Conservation (phyloP, 306 rosid genomes). For the Crataegus laevigata region DNA sequence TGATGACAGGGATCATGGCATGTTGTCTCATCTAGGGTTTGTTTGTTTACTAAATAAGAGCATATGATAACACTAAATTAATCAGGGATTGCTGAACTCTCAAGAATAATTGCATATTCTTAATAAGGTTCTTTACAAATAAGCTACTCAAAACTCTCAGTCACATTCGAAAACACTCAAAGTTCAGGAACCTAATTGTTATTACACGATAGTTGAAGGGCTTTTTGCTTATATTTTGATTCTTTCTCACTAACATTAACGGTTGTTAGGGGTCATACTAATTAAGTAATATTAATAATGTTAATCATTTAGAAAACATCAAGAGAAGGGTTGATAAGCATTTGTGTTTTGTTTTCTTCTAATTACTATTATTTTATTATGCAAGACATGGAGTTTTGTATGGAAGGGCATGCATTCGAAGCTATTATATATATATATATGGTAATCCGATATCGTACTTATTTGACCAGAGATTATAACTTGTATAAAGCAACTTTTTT, state of each 20-base stretch:
- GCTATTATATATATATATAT: background rate
- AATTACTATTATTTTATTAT: background rate
- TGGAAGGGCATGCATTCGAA: conserved; percentile 1
- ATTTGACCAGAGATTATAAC: background rate
- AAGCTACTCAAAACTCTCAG: background rate
- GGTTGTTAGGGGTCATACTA: background rate
- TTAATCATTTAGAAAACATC: background rate
- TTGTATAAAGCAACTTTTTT: background rate
- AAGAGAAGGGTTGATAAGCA: conserved; percentile 12
- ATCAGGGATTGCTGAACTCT: background rate
- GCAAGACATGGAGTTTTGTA: conserved; percentile 1
- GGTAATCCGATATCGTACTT: background rate
- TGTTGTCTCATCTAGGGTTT: conserved; percentile 37
- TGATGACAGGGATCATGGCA: conserved; percentile 23
- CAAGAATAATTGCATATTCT: background rate
- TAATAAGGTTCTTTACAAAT: background rate
- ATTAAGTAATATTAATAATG: background rate
- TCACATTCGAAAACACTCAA: too few species aligned
- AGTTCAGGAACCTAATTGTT: background rate
- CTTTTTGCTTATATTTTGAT: too few species aligned
- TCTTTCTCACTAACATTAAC: background rate
- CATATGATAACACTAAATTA: background rate
- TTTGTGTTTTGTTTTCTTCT: background rate
- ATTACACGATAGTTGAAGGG: background rate
- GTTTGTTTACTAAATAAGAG: background rate